phyloP scores from a whole-genome alignment of 768 basidiomycete genomes.

The Leucogyrophana mollusca region DNA sequence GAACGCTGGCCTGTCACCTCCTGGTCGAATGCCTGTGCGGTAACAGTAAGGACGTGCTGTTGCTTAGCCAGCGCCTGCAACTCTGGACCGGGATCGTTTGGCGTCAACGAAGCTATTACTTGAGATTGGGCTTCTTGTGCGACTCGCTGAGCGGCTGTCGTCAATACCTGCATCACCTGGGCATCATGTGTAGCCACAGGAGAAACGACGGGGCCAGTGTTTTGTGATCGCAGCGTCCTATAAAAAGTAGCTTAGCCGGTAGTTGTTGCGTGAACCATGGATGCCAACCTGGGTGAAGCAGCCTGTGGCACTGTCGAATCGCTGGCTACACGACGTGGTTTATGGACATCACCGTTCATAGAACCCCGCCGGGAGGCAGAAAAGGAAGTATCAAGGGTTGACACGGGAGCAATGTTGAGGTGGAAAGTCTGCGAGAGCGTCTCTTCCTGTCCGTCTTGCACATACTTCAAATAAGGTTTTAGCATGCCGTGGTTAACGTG shows the following conservation, averaged over 20 bases:
- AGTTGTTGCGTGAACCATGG: not conserved
- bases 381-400: constrained; percentile 45
- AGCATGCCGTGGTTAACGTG: constrained; percentile 4
- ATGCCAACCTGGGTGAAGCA: constrained; percentile 27
- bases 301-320: constrained; percentile 37
- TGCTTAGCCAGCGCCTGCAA: constrained; percentile 75
- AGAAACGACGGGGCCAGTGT: constrained; percentile 25
- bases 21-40: constrained; percentile 75
- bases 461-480: constrained; percentile 44
- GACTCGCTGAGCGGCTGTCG: constrained; percentile 74
- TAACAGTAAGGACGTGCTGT: constrained; percentile 70
- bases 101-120: constrained; percentile 50
- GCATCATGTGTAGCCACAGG: constrained; percentile 51
- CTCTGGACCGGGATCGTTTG: constrained; percentile 45
- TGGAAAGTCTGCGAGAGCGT: constrained; percentile 64
- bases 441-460: constrained; percentile 75
- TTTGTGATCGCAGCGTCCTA: constrained; percentile 31
- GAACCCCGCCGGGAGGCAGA: constrained; percentile 47
- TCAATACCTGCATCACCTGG: constrained; percentile 76
- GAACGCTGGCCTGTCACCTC: constrained; percentile 56
- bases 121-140: constrained; percentile 73
- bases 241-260: not conserved
- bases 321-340: constrained; percentile 38
- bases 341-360: constrained; percentile 41
- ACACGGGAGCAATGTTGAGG: constrained; percentile 69